These are phyloP conservation scores for Tylopilus plumbeoviolaceoides DNA, from an alignment of 768 basidiomycete genomes.

Conservation along the genomic window DNA sequence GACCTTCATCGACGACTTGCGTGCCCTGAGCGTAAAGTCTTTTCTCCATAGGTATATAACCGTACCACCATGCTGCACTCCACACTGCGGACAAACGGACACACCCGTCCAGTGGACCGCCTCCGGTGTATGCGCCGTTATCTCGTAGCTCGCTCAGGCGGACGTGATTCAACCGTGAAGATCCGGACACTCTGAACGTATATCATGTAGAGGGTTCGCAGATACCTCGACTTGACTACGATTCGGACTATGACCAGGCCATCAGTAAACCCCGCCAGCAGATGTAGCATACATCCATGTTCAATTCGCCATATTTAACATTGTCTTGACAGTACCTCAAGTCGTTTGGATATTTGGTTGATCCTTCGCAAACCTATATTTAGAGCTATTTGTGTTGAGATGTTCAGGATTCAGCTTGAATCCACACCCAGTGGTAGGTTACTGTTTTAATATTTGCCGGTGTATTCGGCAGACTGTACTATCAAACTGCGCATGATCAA, in stretches of 20 bases:
- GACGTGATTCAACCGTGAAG: slow-evolving; percentile 80
- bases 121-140: slow-evolving; percentile 97
- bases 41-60: slow-evolving; percentile 72
- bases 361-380: background rate
- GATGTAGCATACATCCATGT: slow-evolving; percentile 31
- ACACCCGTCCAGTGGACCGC: slow-evolving; percentile 81
- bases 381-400: background rate
- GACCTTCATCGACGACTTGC: background rate
- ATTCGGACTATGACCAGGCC: slow-evolving; percentile 16
- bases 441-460: too few species aligned
- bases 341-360: background rate
- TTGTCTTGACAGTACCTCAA: background rate
- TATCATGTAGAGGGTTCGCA: slow-evolving; percentile 1
- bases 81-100: slow-evolving; percentile 85
- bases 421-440: too few species aligned
- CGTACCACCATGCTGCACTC: slow-evolving; percentile 90
- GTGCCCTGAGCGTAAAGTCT: background rate
- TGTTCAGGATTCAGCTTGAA: too few species aligned
- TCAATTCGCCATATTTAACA: slow-evolving; percentile 7
- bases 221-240: slow-evolving; percentile 16
- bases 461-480: background rate
- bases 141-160: slow-evolving; percentile 86
- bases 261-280: slow-evolving; percentile 18
- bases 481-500: too few species aligned
- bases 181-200: slow-evolving; percentile 80